Base-by-base conservation (phyloP, 2,329 filamentous ascomycete genomes). In the Xylaria sp. region DNA sequence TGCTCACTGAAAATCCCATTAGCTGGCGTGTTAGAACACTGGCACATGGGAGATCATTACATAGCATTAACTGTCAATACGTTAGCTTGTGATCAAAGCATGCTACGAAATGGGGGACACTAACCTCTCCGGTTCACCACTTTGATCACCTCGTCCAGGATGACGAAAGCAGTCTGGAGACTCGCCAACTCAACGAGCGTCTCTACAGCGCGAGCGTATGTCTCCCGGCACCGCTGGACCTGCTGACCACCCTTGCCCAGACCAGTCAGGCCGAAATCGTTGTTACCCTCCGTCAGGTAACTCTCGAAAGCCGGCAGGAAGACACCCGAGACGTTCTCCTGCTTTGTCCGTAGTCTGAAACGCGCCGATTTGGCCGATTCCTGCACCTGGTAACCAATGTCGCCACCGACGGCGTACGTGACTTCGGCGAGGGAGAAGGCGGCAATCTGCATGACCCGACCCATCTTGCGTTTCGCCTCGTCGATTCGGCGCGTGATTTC, bases 381-480 rank as follows among this genome's bases (percentile, higher is more conserved):
- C 79, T 97, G 94, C 73, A 99, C 93, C 83, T 99, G 96, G 83
- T 97, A 99, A 70, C 92, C 92, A 76, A 99, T 97, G 77, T 97
- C 93, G 76, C 95, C 94, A 70, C 96, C 96, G 32, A 97, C 94
- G 30, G 96, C 96, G 77, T 99, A 99, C 57, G 94, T 97, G 65
- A 99, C 96, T 83, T 98, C 96, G 68, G 96, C 96, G 20, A 99
- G 87, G 50, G 95, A 98, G 83, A 99, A 98, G 53, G 96, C 94
- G 46, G 96, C 96, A 77, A 99, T 97, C 81, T 98, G 95, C 96
- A 99, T 99, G 43, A 99, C 96, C 39, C 95, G 89, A 66, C 96
- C 96, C 95, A 99, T 99, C 85, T 99, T 99, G 76, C 94, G 92
- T 83, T 99, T 99, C 48, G 96, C 96, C 81, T 99, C 96, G 83